phyloP scores from a whole-genome alignment of 495 filamentous ascomycete species.

The Penicillium taxi region DNA sequence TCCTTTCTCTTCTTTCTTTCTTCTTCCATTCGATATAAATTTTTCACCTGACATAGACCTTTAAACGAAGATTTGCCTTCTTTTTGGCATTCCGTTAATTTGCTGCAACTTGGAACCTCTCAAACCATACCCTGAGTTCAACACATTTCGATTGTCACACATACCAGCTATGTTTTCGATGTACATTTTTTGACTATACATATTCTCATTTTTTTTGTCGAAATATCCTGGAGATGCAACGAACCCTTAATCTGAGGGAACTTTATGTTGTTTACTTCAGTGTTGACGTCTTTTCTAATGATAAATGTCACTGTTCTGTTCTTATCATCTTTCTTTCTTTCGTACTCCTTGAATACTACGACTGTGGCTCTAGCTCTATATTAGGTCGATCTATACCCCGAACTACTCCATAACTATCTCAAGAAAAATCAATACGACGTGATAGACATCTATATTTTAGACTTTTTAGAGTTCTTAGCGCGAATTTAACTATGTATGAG shows the following conservation, averaged over 20 bases:
- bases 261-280: conserved; percentile 12
- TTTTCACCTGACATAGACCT: conserved; percentile 9
- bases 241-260: conserved; percentile 9
- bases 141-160: conserved; percentile 5
- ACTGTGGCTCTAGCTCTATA: no score
- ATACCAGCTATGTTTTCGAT: conserved; percentile 9
- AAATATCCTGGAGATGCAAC: neutral
- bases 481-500: no score
- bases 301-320: conserved; percentile 18
- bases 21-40: conserved; percentile 3
- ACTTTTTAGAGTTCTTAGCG: no score
- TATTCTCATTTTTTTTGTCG: conserved; percentile 3
- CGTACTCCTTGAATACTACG: no score
- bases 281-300: conserved; percentile 20
- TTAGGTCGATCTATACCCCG: no score
- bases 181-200: conserved; percentile 11
- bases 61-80: neutral
- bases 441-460: no score
- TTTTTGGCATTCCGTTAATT: no score
- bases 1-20: neutral
- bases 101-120: no score
- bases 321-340: no score
- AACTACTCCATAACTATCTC: no score
- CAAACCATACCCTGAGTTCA: no score
- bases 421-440: no score